Base-by-base conservation (phyloP, 441 rosid species). In the Bocquillonia castaneifolia region DNA sequence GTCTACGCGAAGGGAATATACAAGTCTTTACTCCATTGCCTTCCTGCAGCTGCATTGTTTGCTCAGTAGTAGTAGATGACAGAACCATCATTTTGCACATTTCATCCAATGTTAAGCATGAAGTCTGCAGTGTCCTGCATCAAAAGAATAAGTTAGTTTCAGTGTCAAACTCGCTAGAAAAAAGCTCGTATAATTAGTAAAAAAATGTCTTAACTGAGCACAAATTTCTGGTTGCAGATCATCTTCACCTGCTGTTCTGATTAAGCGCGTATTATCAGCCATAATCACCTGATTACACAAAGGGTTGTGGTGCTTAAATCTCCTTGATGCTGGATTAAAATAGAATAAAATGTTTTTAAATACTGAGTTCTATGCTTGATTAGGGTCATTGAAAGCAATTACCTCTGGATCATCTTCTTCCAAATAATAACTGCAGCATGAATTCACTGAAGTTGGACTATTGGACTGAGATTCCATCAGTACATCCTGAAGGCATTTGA, bases 391-490 rank as follows among this genome's bases (percentile, higher is more conserved):
- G 36, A 12, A 17, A 48, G 34, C 36, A 63, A 50, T 74, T 79
- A 86, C 91, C 85, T 80, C 80, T 0, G 18, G 48, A 63, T 79
- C 72, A 64, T 62, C 48, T 60, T 78, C 89, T 60, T 77, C 72
- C 8, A 56, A 23, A 26, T 69, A 71, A 72, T 57, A 73, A 59
- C 60, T 61, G 23, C 23, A 61, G 59, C 70, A 28, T 29, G 78
- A 76, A 72, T 63, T 64, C 0, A 14, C 62, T 1, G 82, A 78
- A 64, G 68, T 68, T 39, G 76, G 66, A 14, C 83, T 74, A 58
- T 88, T 86, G 36, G 85, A 82, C 45, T 78, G 82, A 37, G 77
- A 70, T 65, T 83, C 89, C 80, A 77, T 67, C 73, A 85, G 72
- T 68, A 82, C 66, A 72, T 85, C 90, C 62, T 80, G 80, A 50